Evolutionary conservation across 2,329 filamentous ascomycete species (phyloP).

Genomic region (Diaporthe citriasiana): DNA sequence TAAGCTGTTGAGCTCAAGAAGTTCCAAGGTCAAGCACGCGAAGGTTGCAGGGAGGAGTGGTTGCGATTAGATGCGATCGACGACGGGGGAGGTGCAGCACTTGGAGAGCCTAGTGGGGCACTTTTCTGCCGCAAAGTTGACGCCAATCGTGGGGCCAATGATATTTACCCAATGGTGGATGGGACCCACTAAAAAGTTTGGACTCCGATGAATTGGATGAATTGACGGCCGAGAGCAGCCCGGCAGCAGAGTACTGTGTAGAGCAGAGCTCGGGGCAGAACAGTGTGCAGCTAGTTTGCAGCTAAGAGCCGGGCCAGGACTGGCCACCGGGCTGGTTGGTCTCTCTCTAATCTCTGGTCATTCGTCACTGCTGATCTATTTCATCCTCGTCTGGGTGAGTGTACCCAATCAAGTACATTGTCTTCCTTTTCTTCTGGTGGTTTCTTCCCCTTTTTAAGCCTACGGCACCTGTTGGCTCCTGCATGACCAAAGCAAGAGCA

Average conservation of each 20-base stretch:
- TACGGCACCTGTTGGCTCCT: not conserved
- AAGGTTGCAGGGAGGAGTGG: slow-evolving; percentile 7
- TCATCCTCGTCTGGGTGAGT: too few relatives aligned
- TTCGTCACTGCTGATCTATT: not conserved
- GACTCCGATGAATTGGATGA: slow-evolving; percentile 4
- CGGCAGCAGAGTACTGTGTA: not conserved
- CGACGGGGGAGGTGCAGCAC: slow-evolving; percentile 31
- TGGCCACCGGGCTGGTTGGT: not conserved
- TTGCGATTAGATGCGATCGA: slow-evolving; percentile 33
- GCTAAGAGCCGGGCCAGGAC: not conserved
- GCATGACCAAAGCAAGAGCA: not conserved
- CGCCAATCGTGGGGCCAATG: slow-evolving; percentile 9
- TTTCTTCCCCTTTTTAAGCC: not conserved
- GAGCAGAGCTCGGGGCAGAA: not conserved
- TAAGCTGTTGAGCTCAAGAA: not conserved
- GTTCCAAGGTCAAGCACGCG: not conserved
- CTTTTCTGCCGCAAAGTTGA: slow-evolving; percentile 20
- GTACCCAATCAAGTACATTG: not conserved
- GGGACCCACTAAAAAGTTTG: slow-evolving; percentile 35
- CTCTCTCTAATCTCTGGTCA: not conserved
- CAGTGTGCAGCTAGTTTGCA: too few relatives aligned
- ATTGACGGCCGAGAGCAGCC: not conserved
- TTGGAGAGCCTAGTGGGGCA: slow-evolving; percentile 24
- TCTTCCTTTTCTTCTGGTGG: not conserved
- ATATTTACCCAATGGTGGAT: not conserved